Evolutionary conservation across 805 yeast species (phyloP), one percentile per base, ranked within the genome.

Genomic region (Metschnikowia bowlesiae): DNA sequence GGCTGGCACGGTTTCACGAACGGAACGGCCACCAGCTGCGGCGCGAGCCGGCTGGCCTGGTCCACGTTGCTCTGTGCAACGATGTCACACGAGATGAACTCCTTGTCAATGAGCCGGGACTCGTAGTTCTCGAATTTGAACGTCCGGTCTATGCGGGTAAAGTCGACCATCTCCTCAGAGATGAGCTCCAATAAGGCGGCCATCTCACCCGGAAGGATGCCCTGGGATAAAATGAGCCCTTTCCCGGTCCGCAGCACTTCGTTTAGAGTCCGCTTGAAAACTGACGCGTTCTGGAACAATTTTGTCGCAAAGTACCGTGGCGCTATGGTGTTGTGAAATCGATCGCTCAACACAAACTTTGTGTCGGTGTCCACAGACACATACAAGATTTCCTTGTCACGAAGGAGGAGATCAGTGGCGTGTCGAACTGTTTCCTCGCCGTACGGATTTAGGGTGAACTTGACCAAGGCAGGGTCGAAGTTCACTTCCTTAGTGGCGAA

Each of bases 21-120:
- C 0, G 91, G 90, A 2, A 84, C 77, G 1, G 82, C 71, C 1
- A 70, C 62, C 5, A 57, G 51, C 1, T 30, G 39, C n/a, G 59
- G 44, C 18, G 18, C 18, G 16, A 37, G 13, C 29, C 29, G 37
- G 13, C 37, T 39, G 28, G 43, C 44, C 30, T 32, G 35, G 26
- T 61, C 49, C 30, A 29, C 31, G 16, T 52, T 44, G n/a, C 60
- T 49, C 47, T 70, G 67, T 22, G 77, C 62, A 22, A 80, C 73
- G 26, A 83, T 81, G 61, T 81, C 96, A 62, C 83, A 85, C 59
- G 78, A 89, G 44, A 80, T 76, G 63, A 75, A 83, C 39, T 76
- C 81, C 55, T 84, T 80, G 53, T 88, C 95, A 38, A 87, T 78
- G 16, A 81, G 72, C 53, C 96, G 77, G 1, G 96, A 86, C 37